phyloP scores from a whole-genome alignment of 2,329 filamentous ascomycete species.

The Epichloe hybrida region DNA sequence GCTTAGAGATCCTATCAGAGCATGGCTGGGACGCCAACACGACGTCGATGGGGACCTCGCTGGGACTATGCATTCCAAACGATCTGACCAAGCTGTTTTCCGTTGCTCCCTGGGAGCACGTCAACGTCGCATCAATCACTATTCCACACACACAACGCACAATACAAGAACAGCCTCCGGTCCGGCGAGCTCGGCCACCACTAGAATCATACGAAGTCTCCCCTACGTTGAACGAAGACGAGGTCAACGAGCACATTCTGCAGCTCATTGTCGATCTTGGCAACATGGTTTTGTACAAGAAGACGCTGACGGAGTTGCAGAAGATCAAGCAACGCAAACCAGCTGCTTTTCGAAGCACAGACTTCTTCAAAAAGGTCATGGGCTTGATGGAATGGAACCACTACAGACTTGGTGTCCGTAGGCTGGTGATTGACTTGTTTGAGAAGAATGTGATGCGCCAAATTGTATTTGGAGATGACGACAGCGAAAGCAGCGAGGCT shows the following conservation, averaged over 20 bases:
- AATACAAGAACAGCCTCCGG: conserved; percentile 29
- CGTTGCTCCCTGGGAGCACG: conserved; percentile 46
- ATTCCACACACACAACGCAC: conserved; percentile 41
- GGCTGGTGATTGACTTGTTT: conserved; percentile 88
- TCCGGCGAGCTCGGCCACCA: conserved; percentile 26
- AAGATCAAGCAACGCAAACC: conserved; percentile 66
- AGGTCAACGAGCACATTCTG: conserved; percentile 66
- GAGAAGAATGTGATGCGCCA: conserved; percentile 77
- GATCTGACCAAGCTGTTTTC: conserved; percentile 69
- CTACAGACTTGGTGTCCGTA: conserved; percentile 72
- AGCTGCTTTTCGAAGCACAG: conserved; percentile 59
- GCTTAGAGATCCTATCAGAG: conserved; percentile 79
- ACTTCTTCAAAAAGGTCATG: conserved; percentile 76
- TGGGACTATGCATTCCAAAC: conserved; percentile 77
- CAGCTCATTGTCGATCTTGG: conserved; percentile 78
- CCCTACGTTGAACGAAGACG: conserved; percentile 40
- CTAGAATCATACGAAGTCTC: conserved; percentile 28
- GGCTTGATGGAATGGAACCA: conserved; percentile 77
- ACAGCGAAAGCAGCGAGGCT: conserved; percentile 53
- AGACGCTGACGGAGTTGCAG: conserved; percentile 67
- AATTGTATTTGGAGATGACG: conserved; percentile 60
- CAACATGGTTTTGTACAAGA: conserved; percentile 85
- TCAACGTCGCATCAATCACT: conserved; percentile 31
- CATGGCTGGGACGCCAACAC: conserved; percentile 88
- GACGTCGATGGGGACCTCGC: conserved; percentile 64